Percentiles rank a stretch among this genome's conserved stretches.
Evolutionary conservation across 1,284 basidiomycete genomes (phyloP).

Genomic region (Microbotryum lychnidis-dioicae): DNA sequence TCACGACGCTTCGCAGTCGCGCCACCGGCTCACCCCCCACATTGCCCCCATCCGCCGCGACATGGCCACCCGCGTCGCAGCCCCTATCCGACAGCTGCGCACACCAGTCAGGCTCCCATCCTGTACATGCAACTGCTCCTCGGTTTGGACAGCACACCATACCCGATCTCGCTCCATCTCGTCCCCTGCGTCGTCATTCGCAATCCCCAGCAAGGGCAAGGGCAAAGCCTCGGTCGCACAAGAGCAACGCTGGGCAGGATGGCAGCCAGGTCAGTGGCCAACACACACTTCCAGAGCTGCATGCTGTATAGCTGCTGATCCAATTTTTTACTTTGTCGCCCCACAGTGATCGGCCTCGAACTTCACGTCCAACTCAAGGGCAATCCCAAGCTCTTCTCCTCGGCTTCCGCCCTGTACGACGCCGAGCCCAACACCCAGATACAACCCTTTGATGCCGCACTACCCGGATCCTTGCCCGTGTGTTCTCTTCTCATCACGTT

Average conservation of each 20-base stretch:
- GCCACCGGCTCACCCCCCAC: too few relatives aligned
- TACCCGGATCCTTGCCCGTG: conserved; percentile 88
- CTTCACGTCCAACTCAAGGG: conserved; percentile 91
- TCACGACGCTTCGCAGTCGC: neutral
- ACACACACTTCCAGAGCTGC: neutral
- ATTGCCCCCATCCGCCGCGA: neutral
- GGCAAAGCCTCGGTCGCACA: neutral
- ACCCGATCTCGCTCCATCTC: too few relatives aligned
- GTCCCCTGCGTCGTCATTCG: conserved; percentile 1
- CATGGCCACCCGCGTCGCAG: neutral
- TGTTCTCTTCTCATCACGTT: conserved; percentile 34
- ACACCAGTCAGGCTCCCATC: neutral
- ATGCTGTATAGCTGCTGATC: neutral
- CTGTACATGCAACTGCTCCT: neutral
- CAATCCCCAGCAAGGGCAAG: neutral
- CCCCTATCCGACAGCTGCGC: neutral
- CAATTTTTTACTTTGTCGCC: neutral
- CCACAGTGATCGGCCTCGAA: conserved; percentile 79
- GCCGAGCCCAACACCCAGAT: conserved; percentile 64
- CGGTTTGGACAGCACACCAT: too few relatives aligned
- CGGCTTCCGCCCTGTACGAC: conserved; percentile 49
- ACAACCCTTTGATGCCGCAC: conserved; percentile 77
- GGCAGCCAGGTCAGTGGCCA: conserved; percentile 7
- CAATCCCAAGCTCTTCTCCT: conserved; percentile 79
- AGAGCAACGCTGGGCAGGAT: conserved; percentile 16